Evolutionary conservation across 225 moss, liverwort and hornwort species (phyloP), one percentile per base, ranked within the genome.

Genomic region (Bryum argenteum): DNA sequence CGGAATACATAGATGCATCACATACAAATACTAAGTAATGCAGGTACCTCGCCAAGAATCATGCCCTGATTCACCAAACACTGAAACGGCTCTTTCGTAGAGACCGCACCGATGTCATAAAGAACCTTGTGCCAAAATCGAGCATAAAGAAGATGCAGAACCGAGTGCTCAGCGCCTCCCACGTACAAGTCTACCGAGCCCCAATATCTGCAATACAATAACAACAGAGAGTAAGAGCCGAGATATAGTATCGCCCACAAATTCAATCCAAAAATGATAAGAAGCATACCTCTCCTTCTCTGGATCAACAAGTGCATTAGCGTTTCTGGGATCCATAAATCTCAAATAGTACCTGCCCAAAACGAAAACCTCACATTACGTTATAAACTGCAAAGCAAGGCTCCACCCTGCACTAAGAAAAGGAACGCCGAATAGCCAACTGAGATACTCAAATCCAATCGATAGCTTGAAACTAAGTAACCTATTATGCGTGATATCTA

Each of bases 101-200:
- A 94, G 7, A 98, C 97, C 4, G 80, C 92, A 69, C 97, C 97
- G 78, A 98, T 94, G 65, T 98, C 97, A 79, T 92, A 92, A 3
- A 98, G 89, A 9, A 92, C 97, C 84, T 98, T 94, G 78, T 98
- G 97, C 97, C 97, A 98, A 71, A 98, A 98, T 22, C 97, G 84
- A 19, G 97, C 97, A 83, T 98, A 98, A 8, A 98, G 91, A 53
- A 98, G 82, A 78, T 98, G 97, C 26, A 98, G 63, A 7, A 94
- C 97, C 38, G 94, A 98, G 73, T 98, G 97, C 50, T 98, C 94
- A 75, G 94, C 94, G 62, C 97, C 97, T 77, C 94, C 94, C 11
- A 94, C 92, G 60, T 94, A 98, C 9, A 98, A 56, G 68, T 98
- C 97, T 33, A 98, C 92, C 56, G 94, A 89, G 15, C 91, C 94